Conservation (phyloP, 768 basidiomycete species). For the Phlebiopsis flavidoalba region DNA sequence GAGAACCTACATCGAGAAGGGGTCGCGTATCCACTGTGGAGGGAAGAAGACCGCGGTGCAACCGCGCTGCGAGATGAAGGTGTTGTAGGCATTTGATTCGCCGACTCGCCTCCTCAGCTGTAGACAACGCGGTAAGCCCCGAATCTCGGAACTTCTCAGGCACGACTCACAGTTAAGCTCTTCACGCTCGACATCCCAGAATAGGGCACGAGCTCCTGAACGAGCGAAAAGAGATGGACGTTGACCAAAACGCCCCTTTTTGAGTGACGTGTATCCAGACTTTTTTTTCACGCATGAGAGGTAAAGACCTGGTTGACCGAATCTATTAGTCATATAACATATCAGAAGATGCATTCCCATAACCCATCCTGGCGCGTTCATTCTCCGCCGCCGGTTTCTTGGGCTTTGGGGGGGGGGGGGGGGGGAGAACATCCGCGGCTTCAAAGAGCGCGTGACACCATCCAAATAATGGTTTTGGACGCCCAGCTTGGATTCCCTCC, state of each 20-base stretch:
- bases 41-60: conserved; percentile 59
- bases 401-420: conserved; percentile 21
- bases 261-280: conserved; percentile 52
- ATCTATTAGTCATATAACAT: not conserved
- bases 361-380: conserved; percentile 47
- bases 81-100: conserved; percentile 61
- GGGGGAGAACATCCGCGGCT: conserved; percentile 41
- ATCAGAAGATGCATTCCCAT: too few relatives aligned
- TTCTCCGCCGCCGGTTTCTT: conserved; percentile 20
- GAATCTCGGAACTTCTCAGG: not conserved
- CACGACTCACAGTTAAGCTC: conserved; percentile 35
- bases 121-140: conserved; percentile 28
- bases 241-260: conserved; percentile 65
- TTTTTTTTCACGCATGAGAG: conserved; percentile 55
- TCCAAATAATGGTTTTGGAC: conserved; percentile 72
- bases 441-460: conserved; percentile 67
- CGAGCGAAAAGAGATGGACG: conserved; percentile 71
- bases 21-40: conserved; percentile 62
- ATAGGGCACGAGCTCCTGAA: conserved; percentile 61
- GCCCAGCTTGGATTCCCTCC: conserved; percentile 85
- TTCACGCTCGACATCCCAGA: conserved; percentile 40
- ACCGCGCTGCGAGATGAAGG: conserved; percentile 55
- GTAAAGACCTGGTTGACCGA: conserved; percentile 45
- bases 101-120: conserved; percentile 30
- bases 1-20: too few relatives aligned